Evolutionary conservation across 1,284 basidiomycete species (phyloP).

Genomic region (Phylloporus sp.): DNA sequence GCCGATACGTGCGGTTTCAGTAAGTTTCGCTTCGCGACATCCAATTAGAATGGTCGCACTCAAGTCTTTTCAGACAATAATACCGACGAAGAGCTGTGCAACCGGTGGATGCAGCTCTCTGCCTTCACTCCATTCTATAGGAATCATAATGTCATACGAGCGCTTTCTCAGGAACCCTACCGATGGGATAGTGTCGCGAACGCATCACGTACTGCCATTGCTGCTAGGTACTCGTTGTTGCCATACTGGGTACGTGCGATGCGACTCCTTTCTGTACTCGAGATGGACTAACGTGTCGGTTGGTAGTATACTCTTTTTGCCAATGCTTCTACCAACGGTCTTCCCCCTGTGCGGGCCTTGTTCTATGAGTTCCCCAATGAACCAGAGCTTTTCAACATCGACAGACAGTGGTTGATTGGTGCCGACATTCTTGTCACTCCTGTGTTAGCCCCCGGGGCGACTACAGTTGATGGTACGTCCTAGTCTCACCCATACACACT

Average conservation of each 20-base stretch:
- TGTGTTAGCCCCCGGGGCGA: constrained; percentile 69
- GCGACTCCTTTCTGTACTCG: no score
- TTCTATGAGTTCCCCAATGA: constrained; percentile 82
- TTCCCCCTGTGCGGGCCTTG: constrained; percentile 74
- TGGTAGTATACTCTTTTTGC: constrained; percentile 77
- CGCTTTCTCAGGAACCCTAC: constrained; percentile 77
- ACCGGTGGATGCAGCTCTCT: constrained; percentile 82
- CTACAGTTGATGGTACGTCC: constrained; percentile 51
- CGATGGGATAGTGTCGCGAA: constrained; percentile 78
- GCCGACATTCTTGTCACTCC: constrained; percentile 76
- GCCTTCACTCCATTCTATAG: constrained; percentile 80
- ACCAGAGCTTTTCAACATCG: constrained; percentile 66
- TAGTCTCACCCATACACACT: background rate
- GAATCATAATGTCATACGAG: constrained; percentile 69
- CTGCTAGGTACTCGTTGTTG: constrained; percentile 70
- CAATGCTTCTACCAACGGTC: constrained; percentile 67
- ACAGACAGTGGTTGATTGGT: constrained; percentile 78
- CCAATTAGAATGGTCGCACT: constrained; percentile 10
- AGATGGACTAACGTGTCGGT: no score
- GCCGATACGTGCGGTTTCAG: constrained; percentile 77
- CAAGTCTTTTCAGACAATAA: constrained; percentile 57
- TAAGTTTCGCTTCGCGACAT: constrained; percentile 38
- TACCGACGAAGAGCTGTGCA: constrained; percentile 82
- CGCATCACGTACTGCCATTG: constrained; percentile 76
- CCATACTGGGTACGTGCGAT: constrained; percentile 73